These are phyloP conservation scores for Curvularia verruculosa DNA, from an alignment of 2,329 filamentous ascomycete genomes.

Conservation along the genomic window DNA sequence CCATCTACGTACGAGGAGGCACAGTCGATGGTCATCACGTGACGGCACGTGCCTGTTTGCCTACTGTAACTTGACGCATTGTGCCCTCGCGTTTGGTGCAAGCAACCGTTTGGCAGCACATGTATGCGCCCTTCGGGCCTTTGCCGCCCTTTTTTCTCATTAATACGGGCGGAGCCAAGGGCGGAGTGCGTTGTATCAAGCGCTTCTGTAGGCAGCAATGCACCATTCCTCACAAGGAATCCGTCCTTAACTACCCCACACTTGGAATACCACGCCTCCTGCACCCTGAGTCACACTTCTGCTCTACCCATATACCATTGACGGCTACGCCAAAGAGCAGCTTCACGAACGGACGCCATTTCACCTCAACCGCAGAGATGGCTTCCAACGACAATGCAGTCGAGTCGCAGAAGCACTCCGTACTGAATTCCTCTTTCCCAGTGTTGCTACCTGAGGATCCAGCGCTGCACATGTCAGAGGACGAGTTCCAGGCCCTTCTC, in stretches of 20 bases:
- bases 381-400: neutral
- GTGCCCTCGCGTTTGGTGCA: neutral
- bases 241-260: neutral
- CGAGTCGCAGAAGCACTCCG: conserved; percentile 15
- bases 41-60: neutral
- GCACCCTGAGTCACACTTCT: neutral
- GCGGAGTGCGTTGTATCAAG: neutral
- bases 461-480: conserved; percentile 26
- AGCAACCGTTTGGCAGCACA: neutral
- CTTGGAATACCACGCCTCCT: neutral
- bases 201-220: conserved; percentile 1
- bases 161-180: neutral
- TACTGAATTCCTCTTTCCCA: conserved; percentile 32
- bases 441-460: conserved; percentile 29
- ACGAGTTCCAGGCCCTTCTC: conserved; percentile 25
- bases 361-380: conserved; percentile 5
- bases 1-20: neutral
- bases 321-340: neutral
- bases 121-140: neutral
- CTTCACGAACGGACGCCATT: too few species aligned
- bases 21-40: neutral
- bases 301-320: neutral
- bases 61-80: neutral
- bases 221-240: neutral
- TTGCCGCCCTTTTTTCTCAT: neutral